Percentiles rank a stretch among this genome's conserved stretches.
Conservation (phyloP, 2,329 filamentous ascomycete genomes). For the Coleophoma cylindrospora region DNA sequence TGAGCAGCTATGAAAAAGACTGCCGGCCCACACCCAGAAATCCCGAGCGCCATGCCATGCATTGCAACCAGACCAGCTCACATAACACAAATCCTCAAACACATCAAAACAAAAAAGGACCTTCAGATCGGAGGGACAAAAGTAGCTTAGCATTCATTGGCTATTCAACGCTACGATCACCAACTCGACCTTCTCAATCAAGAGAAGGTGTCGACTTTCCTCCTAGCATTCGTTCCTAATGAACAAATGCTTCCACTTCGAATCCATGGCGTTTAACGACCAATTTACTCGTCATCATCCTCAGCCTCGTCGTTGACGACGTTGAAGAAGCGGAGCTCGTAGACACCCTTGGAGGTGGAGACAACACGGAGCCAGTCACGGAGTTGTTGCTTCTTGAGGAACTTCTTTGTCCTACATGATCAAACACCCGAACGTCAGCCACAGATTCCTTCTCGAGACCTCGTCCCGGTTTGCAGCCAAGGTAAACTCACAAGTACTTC, state of each 20-base stretch:
- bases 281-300: constrained; percentile 92
- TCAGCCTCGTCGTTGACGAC: constrained; percentile 97
- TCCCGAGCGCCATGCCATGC: too few species aligned
- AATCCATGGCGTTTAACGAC: too few species aligned
- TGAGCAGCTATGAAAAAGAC: too few species aligned
- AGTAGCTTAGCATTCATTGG: constrained; percentile 8
- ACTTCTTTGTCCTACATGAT: constrained; percentile 91
- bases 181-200: too few species aligned
- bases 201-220: too few species aligned
- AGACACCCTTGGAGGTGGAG: constrained; percentile 95
- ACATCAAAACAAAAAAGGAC: too few species aligned
- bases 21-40: too few species aligned
- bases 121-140: constrained; percentile 2
- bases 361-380: constrained; percentile 99
- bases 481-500: constrained; percentile 86
- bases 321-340: constrained; percentile 99
- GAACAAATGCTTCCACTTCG: too few species aligned
- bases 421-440: constrained; percentile 15
- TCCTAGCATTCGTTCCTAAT: too few species aligned
- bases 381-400: constrained; percentile 99
- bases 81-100: not conserved
- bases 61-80: too few species aligned
- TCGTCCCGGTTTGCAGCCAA: too few species aligned
- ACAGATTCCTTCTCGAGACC: too few species aligned
- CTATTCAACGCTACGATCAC: constrained; percentile 1